Base-by-base conservation (phyloP, 2,329 filamentous ascomycete genomes). In the Tolypocladium pustulatum region DNA sequence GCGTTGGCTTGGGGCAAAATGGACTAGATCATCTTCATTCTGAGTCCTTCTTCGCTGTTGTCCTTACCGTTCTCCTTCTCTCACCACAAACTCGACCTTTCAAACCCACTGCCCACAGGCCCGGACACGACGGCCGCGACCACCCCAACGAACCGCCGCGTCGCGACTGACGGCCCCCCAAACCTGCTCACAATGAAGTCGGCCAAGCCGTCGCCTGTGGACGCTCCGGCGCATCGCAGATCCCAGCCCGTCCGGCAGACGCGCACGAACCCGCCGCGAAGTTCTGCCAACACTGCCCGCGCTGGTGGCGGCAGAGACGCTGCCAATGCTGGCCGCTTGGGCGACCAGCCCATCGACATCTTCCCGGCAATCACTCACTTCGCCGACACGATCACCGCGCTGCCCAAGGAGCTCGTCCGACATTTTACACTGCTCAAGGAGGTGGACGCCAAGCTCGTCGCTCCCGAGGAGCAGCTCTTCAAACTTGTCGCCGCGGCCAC, bases 391-490 rank as follows among this genome's bases (percentile, higher is more conserved):
- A 91, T 97, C 69, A 87, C 91, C 56, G 92, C 93, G 43, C 83
- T 99, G 32, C 94, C 94, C 5, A 92, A 92, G 72, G 94, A 99
- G 76, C 90, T 97, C 56, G 91, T 96, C 66, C 87, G 91, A 69
- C 93, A 99, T 73, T 96, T 96, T 67, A 97, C 93, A 38, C 82
- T 97, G 59, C 81, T 99, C 65, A 97, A 97, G 73, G 94, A 99
- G 76, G 94, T 97, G 54, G 94, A 99, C 76, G 93, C 93, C 62
- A 99, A 99, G 76, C 89, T 96, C 63, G 94, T 92, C 74, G 86
- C 86, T 32, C 89, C 94, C 8, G 91, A 96, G 71, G 88, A 94
- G 66, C 83, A 87, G 68, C 81, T 99, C 60, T 86, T 88, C 68
- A 82, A 88, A 68, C 81, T 95, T 61, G 83, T 96, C 66, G 80